These are phyloP conservation scores for Beauveria scarabaeidicola DNA, from an alignment of 2,329 filamentous ascomycete genomes.

Conservation along the genomic window DNA sequence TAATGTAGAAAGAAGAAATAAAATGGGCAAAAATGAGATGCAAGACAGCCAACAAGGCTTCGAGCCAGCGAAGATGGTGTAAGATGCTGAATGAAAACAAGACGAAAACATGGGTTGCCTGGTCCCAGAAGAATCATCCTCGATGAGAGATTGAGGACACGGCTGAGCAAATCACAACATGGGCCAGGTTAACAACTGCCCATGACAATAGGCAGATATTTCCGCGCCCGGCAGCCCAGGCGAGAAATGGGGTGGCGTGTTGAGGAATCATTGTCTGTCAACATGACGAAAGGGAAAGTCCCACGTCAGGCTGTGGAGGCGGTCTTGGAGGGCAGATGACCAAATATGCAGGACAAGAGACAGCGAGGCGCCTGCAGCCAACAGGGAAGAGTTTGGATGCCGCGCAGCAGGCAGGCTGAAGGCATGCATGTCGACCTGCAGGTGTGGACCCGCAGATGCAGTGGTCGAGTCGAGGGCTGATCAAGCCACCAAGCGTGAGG, in stretches of 20 bases:
- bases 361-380: slow-evolving; percentile 1
- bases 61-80: slow-evolving; percentile 18
- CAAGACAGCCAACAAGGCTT: background rate
- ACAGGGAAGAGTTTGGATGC: slow-evolving; percentile 1
- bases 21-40: background rate
- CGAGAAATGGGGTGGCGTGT: background rate
- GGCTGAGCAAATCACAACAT: background rate
- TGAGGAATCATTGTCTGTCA: background rate
- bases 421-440: slow-evolving; percentile 6
- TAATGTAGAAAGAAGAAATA: background rate
- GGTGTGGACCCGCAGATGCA: slow-evolving; percentile 5
- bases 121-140: background rate
- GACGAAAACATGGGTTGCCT: background rate
- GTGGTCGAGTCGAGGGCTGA: slow-evolving; percentile 5
- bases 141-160: background rate
- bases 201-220: background rate
- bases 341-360: slow-evolving; percentile 8
- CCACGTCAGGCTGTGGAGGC: background rate
- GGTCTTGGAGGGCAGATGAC: slow-evolving; percentile 7
- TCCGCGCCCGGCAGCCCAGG: background rate
- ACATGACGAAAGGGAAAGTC: background rate
- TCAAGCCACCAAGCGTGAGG: slow-evolving; percentile 7
- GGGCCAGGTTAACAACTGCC: background rate
- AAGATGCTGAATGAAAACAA: background rate
- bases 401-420: slow-evolving; percentile 9